Evolutionary conservation across 768 basidiomycete species (phyloP), one percentile per base, ranked within the genome.

Genomic region (Amanita pallidorosea): DNA sequence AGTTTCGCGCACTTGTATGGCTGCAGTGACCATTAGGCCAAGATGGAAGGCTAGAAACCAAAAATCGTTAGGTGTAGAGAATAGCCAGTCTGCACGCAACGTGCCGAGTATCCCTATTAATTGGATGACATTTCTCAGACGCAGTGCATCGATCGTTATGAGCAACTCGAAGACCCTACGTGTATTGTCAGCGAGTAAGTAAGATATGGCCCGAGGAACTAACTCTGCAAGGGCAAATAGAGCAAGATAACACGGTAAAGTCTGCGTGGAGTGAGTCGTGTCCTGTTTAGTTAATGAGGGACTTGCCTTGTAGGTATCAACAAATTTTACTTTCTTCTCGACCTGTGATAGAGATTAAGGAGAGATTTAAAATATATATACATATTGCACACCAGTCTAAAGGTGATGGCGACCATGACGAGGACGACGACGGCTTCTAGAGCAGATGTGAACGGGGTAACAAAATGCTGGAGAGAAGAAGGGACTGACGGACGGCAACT

Each of bases 221-320:
- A 61, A 89, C 88, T 87, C 88, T 51, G 85, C 89, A 8, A 92
- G 70, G 22, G 82, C 81, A 63, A 90, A 92, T 6, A 92, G 70
- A 3, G 86, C 86, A 5, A 92, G 78, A 63, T 90, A 92, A 65
- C 88, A 90, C 54, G 88, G 83, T 48, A 90, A 63, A 11, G 88
- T 90, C 34, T 49, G 20, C 15, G 48, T 49, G 15, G 42, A 29
- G n/a, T 20, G 43, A 35, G 31, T 18, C 18, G 11, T 7, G 13
- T 34, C 6, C 5, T 11, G 20, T 7, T 15, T 29, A 37, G 11
- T 12, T 12, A 8, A 27, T 18, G 20, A 34, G 3, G 13, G 15
- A 33, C 45, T 22, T 55, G 78, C 85, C 68, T 83, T 85, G 67
- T 81, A 85, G 56, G 65, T 59, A 11, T 23, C n/a, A 2, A 54